phyloP scores from a whole-genome alignment of 2,329 filamentous ascomycete genomes.

The Colletotrichum gloeosporioides region DNA sequence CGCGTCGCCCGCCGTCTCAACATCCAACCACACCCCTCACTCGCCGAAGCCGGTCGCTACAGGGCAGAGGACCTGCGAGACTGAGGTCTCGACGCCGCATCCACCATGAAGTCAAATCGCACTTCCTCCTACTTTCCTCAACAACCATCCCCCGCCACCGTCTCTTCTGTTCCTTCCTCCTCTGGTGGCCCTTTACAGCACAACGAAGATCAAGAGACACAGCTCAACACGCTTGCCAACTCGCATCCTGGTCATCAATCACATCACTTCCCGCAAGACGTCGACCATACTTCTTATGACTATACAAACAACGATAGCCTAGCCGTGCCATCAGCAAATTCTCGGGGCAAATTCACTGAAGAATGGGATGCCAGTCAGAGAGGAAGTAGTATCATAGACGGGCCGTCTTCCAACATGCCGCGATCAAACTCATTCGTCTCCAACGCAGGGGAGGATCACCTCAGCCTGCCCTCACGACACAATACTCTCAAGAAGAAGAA shows the following conservation, averaged over 20 bases:
- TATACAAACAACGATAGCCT: background rate
- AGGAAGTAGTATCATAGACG: conserved; percentile 68
- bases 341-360: conserved; percentile 66
- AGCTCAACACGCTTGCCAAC: conserved; percentile 25
- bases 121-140: conserved; percentile 18
- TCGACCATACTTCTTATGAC: background rate
- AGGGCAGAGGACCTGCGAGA: background rate
- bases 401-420: conserved; percentile 52
- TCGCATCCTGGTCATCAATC: background rate
- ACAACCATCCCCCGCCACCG: background rate
- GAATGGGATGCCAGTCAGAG: conserved; percentile 74
- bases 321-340: background rate
- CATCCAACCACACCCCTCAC: background rate
- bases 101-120: conserved; percentile 8
- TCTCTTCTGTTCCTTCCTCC: background rate
- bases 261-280: background rate
- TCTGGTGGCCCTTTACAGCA: background rate
- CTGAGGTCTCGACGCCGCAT: background rate
- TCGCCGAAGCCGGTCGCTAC: conserved; percentile 2
- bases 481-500: conserved; percentile 90
- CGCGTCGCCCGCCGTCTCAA: background rate
- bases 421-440: conserved; percentile 66
- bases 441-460: conserved; percentile 50
- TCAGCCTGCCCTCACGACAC: conserved; percentile 47
- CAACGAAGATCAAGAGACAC: conserved; percentile 18